Conservation (phyloP, 2,329 filamentous ascomycete species). For the Pseudogymnoascus sp. region DNA sequence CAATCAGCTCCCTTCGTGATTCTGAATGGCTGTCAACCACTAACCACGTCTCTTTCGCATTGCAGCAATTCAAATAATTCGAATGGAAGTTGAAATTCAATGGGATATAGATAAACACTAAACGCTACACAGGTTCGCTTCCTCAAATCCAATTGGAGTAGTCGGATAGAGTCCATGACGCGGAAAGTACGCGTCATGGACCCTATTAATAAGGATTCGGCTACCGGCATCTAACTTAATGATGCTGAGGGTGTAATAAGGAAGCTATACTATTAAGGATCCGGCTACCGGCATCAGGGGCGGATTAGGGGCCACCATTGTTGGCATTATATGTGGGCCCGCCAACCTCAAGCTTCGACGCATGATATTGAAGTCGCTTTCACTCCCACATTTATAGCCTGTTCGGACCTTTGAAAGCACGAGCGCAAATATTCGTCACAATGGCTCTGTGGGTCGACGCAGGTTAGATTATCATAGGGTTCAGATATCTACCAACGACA, state of each 20-base stretch:
- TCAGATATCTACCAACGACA: conserved; percentile 16
- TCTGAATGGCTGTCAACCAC: too few species aligned
- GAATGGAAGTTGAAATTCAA: not conserved
- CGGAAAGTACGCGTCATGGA: not conserved
- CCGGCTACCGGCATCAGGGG: not conserved
- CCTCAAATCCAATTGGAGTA: not conserved
- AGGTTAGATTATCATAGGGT: not conserved
- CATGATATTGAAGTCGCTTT: not conserved
- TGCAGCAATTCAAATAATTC: not conserved
- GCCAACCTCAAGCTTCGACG: not conserved
- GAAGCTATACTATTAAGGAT: not conserved
- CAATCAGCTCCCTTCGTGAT: too few species aligned
- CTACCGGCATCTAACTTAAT: not conserved
- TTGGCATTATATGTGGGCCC: not conserved
- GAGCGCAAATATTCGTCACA: not conserved
- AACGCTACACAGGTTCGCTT: not conserved
- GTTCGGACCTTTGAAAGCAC: not conserved
- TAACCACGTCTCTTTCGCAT: not conserved
- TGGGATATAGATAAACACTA: not conserved
- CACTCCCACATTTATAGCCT: not conserved
- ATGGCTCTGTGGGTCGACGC: not conserved
- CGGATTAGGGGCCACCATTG: not conserved
- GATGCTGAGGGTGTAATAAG: not conserved
- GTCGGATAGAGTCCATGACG: not conserved
- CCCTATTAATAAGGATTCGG: not conserved